These are phyloP conservation scores for Aspergillus nidulans DNA, from an alignment of 495 filamentous ascomycete genomes.

Conservation along the genomic window DNA sequence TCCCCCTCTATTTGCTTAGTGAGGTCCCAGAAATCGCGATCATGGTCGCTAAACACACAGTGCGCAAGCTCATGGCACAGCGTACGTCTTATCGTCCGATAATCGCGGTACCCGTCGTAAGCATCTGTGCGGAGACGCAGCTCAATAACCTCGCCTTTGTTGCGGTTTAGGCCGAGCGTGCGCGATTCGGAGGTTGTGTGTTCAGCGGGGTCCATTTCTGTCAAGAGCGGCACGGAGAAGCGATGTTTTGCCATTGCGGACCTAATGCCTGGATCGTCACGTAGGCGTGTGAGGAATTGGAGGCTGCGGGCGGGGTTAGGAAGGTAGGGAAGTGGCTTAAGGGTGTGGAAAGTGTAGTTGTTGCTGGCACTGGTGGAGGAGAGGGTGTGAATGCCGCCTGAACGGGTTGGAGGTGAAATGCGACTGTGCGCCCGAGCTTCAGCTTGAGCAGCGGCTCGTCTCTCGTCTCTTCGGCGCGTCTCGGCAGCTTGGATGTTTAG, in stretches of 20 bases:
- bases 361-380: constrained; percentile 41
- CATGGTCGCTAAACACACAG: constrained; percentile 80
- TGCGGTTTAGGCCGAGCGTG: constrained; percentile 84
- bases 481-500: constrained; percentile 37
- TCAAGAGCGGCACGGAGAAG: constrained; percentile 82
- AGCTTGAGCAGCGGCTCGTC: constrained; percentile 34
- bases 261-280: constrained; percentile 79
- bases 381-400: constrained; percentile 41
- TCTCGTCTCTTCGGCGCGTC: constrained; percentile 35
- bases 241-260: constrained; percentile 75
- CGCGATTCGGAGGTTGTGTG: constrained; percentile 78
- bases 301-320: constrained; percentile 64
- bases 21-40: constrained; percentile 83
- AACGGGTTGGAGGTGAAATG: constrained; percentile 22
- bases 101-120: constrained; percentile 90
- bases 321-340: constrained; percentile 75
- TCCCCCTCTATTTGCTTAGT: constrained; percentile 81
- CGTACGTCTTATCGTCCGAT: constrained; percentile 83
- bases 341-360: constrained; percentile 75
- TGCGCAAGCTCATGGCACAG: constrained; percentile 95
- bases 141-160: constrained; percentile 87
- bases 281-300: constrained; percentile 71
- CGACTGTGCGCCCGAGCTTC: constrained; percentile 28
- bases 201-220: constrained; percentile 87
- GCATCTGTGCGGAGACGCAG: constrained; percentile 85